Conservation (phyloP, 2,329 filamentous ascomycete species). For the Fonsecaea nubica region DNA sequence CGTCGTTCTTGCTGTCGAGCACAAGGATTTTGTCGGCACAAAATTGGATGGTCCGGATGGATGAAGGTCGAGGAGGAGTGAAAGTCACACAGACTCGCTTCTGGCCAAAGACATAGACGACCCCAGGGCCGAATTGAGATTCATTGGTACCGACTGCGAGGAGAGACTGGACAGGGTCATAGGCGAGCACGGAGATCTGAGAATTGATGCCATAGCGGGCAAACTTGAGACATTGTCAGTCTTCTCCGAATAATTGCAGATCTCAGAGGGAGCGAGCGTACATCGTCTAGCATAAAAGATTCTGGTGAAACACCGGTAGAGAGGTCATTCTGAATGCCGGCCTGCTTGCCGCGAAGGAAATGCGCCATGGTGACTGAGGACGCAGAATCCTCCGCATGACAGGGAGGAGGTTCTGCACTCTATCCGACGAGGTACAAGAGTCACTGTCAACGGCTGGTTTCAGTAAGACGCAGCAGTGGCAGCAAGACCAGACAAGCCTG, state of each 20-base stretch:
- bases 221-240: conserved; percentile 52
- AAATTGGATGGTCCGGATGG: conserved; percentile 80
- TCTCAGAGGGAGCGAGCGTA: conserved; percentile 46
- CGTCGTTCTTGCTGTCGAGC: conserved; percentile 83
- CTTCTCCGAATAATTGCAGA: conserved; percentile 33
- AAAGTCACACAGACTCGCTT: conserved; percentile 79
- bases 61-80: conserved; percentile 72
- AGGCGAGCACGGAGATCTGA: conserved; percentile 77
- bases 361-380: conserved; percentile 69
- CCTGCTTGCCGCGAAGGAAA: conserved; percentile 90
- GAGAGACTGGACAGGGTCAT: conserved; percentile 92
- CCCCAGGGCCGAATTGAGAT: conserved; percentile 81
- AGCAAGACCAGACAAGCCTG: neutral
- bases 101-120: conserved; percentile 88
- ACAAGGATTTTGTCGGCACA: conserved; percentile 84
- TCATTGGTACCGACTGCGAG: conserved; percentile 90
- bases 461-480: neutral
- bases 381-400: conserved; percentile 18
- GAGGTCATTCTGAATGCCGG: conserved; percentile 89
- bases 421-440: neutral
- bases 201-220: conserved; percentile 82
- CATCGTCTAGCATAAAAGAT: conserved; percentile 82
- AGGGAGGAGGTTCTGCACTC: conserved; percentile 1
- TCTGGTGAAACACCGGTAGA: conserved; percentile 80
- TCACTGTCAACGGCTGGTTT: neutral